Evolutionary conservation across 352 stramenopile species (phyloP).

Genomic region (Phytophthora tubulina): DNA sequence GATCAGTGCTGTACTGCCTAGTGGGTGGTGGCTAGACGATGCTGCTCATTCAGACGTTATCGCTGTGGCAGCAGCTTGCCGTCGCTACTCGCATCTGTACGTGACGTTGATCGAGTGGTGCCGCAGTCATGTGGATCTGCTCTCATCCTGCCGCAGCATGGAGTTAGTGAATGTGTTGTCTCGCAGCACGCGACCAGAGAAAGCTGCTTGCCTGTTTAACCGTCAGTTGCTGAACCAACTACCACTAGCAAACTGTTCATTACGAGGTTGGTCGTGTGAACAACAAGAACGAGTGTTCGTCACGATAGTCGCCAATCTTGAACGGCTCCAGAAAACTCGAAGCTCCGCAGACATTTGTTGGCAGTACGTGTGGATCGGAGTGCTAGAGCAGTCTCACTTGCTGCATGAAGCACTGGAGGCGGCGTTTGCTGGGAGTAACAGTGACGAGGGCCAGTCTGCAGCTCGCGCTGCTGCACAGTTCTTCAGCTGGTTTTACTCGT

Average conservation of each 20-base stretch:
- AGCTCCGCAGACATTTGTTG: slow-evolving; percentile 30
- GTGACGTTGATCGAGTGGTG: slow-evolving; percentile 51
- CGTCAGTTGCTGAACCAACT: slow-evolving; percentile 38
- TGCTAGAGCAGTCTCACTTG: slow-evolving; percentile 37
- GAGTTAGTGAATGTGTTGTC: slow-evolving; percentile 50
- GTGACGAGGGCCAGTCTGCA: slow-evolving; percentile 1
- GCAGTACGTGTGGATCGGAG: slow-evolving; percentile 50
- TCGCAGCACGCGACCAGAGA: slow-evolving; percentile 20
- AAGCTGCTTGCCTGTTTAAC: slow-evolving; percentile 31
- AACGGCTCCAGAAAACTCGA: slow-evolving; percentile 26
- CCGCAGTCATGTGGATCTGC: slow-evolving; percentile 34
- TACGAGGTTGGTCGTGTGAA: slow-evolving; percentile 13
- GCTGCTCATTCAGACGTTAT: not conserved
- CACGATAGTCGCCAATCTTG: slow-evolving; percentile 21
- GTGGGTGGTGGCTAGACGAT: slow-evolving; percentile 10
- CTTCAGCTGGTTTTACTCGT: slow-evolving; percentile 63
- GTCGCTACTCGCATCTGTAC: slow-evolving; percentile 53
- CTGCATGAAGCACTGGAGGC: slow-evolving; percentile 42
- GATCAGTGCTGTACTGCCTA: slow-evolving; percentile 30
- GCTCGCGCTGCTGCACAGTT: slow-evolving; percentile 33
- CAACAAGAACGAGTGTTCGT: slow-evolving; percentile 26
- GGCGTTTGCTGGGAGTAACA: slow-evolving; percentile 21
- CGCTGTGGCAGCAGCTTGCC: slow-evolving; percentile 19
- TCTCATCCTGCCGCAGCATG: slow-evolving; percentile 48
- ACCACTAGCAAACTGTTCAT: not conserved